Evolutionary conservation across 345 rosid genomes (phyloP).

Genomic region (Citrus unshiu): DNA sequence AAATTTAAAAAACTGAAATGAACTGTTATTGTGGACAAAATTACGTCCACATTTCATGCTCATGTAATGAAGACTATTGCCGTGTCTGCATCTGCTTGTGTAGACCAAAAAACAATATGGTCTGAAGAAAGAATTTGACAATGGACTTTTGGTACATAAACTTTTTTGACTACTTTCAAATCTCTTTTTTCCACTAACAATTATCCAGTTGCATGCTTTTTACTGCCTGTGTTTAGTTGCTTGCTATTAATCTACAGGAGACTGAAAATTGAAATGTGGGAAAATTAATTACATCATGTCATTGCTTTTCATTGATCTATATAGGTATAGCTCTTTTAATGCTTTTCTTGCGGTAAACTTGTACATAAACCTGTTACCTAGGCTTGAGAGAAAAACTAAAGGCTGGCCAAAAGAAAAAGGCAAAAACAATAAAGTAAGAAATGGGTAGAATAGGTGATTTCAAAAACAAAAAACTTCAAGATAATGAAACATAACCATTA

Average conservation of each 20-base stretch:
- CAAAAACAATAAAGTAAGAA: not conserved
- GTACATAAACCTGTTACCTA: not conserved
- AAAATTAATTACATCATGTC: not conserved
- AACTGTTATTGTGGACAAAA: constrained; percentile 10
- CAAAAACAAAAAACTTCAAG: no score
- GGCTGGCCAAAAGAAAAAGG: not conserved
- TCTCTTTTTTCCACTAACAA: not conserved
- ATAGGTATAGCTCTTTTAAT: not conserved
- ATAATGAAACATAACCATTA: no score
- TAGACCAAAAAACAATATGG: constrained; percentile 9
- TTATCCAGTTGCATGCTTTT: not conserved
- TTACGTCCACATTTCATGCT: not conserved
- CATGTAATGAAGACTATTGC: not conserved
- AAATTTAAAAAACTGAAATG: constrained; percentile 5
- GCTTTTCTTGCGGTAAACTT: not conserved
- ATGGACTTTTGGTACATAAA: constrained; percentile 1
- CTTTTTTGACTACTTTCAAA: constrained; percentile 17
- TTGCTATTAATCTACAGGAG: not conserved
- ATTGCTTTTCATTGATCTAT: not conserved
- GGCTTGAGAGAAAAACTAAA: not conserved
- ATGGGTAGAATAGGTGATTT: not conserved
- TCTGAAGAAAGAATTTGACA: constrained; percentile 5
- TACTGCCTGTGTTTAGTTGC: not conserved
- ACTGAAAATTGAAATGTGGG: not conserved
- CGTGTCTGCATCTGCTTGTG: not conserved